Conservation (phyloP, 2,329 filamentous ascomycete genomes). For the Beauveria sp. region DNA sequence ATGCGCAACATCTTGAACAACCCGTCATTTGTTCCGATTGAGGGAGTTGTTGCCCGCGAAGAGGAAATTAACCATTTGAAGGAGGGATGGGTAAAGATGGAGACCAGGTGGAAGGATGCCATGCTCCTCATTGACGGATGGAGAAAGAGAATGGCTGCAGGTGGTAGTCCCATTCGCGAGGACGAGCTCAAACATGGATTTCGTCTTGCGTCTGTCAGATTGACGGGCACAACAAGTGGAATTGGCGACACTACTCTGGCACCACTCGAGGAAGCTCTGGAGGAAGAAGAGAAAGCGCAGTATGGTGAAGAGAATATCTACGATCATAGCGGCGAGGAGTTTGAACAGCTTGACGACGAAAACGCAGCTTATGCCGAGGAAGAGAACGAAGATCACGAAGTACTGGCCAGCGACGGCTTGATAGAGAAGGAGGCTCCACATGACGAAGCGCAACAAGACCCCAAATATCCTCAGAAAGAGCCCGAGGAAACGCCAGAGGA, state of each 20-base stretch:
- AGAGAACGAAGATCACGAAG: slow-evolving; percentile 19
- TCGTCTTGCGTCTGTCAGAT: slow-evolving; percentile 51
- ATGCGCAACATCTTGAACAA: slow-evolving; percentile 82
- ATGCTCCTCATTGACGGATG: slow-evolving; percentile 87
- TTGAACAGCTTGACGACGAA: slow-evolving; percentile 39
- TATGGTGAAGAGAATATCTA: slow-evolving; percentile 18
- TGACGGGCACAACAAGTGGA: slow-evolving; percentile 43
- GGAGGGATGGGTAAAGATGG: slow-evolving; percentile 89
- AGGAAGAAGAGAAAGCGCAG: neutral
- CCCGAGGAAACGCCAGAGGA: slow-evolving; percentile 22
- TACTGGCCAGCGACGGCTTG: slow-evolving; percentile 29
- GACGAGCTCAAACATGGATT: slow-evolving; percentile 63
- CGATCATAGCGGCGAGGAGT: slow-evolving; percentile 29
- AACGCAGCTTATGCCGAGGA: slow-evolving; percentile 33
- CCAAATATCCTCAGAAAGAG: slow-evolving; percentile 18
- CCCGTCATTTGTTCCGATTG: slow-evolving; percentile 89
- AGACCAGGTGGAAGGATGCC: slow-evolving; percentile 81
- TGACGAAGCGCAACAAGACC: neutral
- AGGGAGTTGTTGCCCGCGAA: slow-evolving; percentile 88
- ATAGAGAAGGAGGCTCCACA: neutral
- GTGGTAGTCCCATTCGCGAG: slow-evolving; percentile 61
- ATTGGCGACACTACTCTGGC: slow-evolving; percentile 13
- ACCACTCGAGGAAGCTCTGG: neutral
- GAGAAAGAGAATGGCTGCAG: slow-evolving; percentile 71
- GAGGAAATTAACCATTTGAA: slow-evolving; percentile 80